A percentile compares a stretch with the other conserved stretches of the same genome.
phyloP scores from a whole-genome alignment of 306 rosid species.

The Cicer chorassanicum region DNA sequence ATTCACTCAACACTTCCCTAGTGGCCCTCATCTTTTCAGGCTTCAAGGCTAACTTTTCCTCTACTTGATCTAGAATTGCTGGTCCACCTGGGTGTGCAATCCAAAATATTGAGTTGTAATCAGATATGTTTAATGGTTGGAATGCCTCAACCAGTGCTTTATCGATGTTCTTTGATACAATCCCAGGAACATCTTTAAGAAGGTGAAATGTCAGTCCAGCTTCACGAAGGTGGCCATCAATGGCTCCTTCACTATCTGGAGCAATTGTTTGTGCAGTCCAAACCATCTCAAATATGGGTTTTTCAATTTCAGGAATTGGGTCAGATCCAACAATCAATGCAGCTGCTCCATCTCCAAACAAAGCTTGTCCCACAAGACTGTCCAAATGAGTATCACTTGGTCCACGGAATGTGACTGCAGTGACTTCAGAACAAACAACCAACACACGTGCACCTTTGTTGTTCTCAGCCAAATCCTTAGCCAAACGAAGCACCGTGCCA shows the following conservation, averaged over 20 bases:
- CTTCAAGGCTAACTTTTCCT: neutral
- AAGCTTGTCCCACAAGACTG: neutral
- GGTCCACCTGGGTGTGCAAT: neutral
- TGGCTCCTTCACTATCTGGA: neutral
- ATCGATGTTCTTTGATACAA: neutral
- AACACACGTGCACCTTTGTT: constrained; percentile 49
- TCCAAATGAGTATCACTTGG: neutral
- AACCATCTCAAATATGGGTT: constrained; percentile 61
- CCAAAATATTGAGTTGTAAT: neutral
- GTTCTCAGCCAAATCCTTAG: constrained; percentile 48
- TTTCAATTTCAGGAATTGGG: constrained; percentile 57
- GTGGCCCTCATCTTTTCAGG: neutral
- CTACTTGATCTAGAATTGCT: neutral
- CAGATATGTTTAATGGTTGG: neutral
- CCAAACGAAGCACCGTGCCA: constrained; percentile 48
- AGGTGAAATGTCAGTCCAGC: constrained; percentile 46
- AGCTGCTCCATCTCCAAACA: constrained; percentile 9
- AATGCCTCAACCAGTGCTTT: neutral
- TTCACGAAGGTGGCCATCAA: constrained; percentile 49
- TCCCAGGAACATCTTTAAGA: constrained; percentile 24
- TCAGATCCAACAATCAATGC: constrained; percentile 63
- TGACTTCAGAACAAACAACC: constrained; percentile 33
- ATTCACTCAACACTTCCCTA: neutral
- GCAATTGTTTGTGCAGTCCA: constrained; percentile 49
- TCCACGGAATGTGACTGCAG: neutral